A percentile compares a stretch with the other conserved stretches of the same genome.
Conservation (phyloP, 2,329 filamentous ascomycete species). For the Colletotrichum spaethianum region DNA sequence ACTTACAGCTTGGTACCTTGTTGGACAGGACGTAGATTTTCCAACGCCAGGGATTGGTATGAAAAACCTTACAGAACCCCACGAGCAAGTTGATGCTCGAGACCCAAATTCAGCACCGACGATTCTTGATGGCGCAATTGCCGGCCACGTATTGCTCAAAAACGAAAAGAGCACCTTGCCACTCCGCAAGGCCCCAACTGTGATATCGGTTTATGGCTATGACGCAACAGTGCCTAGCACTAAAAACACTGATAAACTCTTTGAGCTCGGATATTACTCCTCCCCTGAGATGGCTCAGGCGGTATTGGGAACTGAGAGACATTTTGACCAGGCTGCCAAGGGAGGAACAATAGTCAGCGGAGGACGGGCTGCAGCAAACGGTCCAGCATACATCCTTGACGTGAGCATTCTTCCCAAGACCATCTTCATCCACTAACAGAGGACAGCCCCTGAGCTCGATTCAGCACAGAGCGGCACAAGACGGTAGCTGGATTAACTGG, state of each 20-base stretch:
- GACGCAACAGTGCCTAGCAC: constrained; percentile 70
- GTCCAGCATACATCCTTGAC: constrained; percentile 64
- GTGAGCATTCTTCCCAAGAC: constrained; percentile 48
- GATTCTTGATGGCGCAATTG: constrained; percentile 67
- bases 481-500: constrained; percentile 72
- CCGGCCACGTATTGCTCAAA: constrained; percentile 84
- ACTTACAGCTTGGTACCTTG: constrained; percentile 72
- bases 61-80: constrained; percentile 71
- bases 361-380: constrained; percentile 66
- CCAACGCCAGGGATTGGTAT: constrained; percentile 66
- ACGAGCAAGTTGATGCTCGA: constrained; percentile 64
- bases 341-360: constrained; percentile 68
- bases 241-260: constrained; percentile 61
- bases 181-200: constrained; percentile 66
- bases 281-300: constrained; percentile 62
- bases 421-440: constrained; percentile 43
- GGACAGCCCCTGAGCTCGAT: constrained; percentile 68
- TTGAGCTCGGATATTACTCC: constrained; percentile 63
- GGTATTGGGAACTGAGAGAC: constrained; percentile 56
- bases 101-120: constrained; percentile 59
- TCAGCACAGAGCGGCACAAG: constrained; percentile 65
- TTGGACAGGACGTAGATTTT: constrained; percentile 65
- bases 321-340: constrained; percentile 64
- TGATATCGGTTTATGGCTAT: constrained; percentile 73
- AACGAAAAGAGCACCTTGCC: constrained; percentile 76